Conservation (phyloP, 495 filamentous ascomycete species). For the Physcia stellaris region DNA sequence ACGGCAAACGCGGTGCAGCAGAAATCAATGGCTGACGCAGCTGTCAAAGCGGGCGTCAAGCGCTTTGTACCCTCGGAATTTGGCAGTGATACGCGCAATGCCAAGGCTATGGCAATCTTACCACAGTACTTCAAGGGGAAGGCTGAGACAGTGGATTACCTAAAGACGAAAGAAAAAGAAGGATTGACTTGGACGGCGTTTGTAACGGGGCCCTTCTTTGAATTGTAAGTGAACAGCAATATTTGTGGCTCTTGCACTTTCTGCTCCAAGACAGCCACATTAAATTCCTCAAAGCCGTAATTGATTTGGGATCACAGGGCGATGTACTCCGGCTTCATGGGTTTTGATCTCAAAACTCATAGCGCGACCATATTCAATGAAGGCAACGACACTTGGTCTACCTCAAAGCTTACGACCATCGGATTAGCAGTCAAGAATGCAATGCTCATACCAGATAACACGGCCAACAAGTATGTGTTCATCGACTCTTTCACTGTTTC, state of each 20-base stretch:
- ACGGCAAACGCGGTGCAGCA: constrained; percentile 19
- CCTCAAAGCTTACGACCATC: constrained; percentile 28
- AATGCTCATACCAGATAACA: constrained; percentile 25
- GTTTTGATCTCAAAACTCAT: constrained; percentile 25
- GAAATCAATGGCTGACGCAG: constrained; percentile 34
- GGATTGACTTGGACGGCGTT: constrained; percentile 36
- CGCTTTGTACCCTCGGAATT: constrained; percentile 42
- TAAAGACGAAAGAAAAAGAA: constrained; percentile 27
- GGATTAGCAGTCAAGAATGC: constrained; percentile 26
- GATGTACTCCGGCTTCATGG: constrained; percentile 29
- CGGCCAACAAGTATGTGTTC: constrained; percentile 34
- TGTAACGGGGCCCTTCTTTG: constrained; percentile 35
- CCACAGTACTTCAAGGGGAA: constrained; percentile 33
- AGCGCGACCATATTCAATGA: constrained; percentile 33
- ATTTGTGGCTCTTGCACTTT: too few relatives aligned
- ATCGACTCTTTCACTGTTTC: constrained; percentile 29
- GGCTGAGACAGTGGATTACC: constrained; percentile 28
- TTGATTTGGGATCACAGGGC: constrained; percentile 13
- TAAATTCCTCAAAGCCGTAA: too few relatives aligned
- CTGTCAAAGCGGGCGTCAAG: constrained; percentile 36
- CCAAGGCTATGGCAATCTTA: constrained; percentile 24
- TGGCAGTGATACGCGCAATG: constrained; percentile 24
- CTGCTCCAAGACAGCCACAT: too few relatives aligned
- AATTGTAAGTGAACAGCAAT: constrained; percentile 35
- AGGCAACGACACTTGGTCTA: constrained; percentile 24